These are phyloP conservation scores for Spiromyces aspiralis DNA, from an alignment of 371 early-diverging fungal species.

Conservation along the genomic window DNA sequence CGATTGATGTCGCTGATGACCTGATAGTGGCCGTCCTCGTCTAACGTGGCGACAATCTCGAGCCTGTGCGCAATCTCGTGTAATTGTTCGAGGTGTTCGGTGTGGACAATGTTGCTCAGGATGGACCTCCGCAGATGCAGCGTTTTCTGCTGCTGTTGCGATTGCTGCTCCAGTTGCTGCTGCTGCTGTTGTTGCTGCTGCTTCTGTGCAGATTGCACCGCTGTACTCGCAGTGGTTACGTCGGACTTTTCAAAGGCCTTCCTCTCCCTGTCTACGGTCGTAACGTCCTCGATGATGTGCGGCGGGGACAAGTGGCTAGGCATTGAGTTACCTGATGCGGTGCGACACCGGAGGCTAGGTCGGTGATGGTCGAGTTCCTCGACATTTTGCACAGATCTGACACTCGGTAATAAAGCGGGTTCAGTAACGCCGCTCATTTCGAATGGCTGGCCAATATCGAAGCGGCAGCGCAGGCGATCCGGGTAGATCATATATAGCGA, in stretches of 20 bases:
- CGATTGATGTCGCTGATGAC: not conserved
- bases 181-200: not conserved
- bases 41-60: not conserved
- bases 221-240: not conserved
- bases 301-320: not conserved
- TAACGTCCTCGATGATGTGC: no score
- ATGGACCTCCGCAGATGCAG: no score
- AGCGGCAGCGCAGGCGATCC: constrained; percentile 32
- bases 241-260: no score
- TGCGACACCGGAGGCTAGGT: not conserved
- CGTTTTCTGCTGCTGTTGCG: no score
- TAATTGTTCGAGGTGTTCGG: not conserved
- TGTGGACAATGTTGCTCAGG: not conserved
- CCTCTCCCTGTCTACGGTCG: no score
- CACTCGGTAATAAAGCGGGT: no score
- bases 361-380: no score
- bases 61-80: not conserved
- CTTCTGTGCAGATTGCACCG: not conserved
- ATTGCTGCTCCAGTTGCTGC: not conserved
- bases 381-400: no score
- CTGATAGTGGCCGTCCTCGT: no score
- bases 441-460: constrained; percentile 19
- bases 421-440: no score
- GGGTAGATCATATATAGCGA: constrained; percentile 59
- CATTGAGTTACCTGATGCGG: not conserved